These are phyloP conservation scores for Zanthoxylum bungeanum DNA, from an alignment of 345 rosid species.

Conservation along the genomic window DNA sequence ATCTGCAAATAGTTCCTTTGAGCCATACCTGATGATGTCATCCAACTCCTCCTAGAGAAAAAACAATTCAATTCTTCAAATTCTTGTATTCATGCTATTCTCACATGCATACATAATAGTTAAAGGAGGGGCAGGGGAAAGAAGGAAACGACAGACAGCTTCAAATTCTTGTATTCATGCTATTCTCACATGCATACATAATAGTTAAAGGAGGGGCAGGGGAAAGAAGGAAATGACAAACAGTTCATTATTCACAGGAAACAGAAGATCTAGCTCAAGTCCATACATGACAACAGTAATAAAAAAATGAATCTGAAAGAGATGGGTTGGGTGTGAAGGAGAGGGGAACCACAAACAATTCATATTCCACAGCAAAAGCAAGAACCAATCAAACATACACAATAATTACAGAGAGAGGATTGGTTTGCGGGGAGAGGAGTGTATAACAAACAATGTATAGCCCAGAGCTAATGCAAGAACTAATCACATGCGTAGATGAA, in stretches of 20 bases:
- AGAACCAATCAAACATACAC: not conserved
- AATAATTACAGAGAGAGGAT: not conserved
- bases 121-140: no score
- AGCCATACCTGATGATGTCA: conserved; percentile 97
- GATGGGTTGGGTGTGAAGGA: not conserved
- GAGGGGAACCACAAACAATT: not conserved
- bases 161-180: conserved; percentile 1
- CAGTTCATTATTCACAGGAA: not conserved
- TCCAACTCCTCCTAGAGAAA: conserved; percentile 83
- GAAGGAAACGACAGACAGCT: no score
- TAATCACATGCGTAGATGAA: not conserved
- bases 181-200: not conserved
- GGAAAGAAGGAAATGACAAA: not conserved
- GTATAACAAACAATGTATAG: no score
- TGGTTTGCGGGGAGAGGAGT: not conserved
- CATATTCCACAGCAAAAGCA: not conserved
- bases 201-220: not conserved
- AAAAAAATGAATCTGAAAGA: not conserved
- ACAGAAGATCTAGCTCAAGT: not conserved
- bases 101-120: not conserved
- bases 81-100: not conserved
- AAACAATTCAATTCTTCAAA: conserved; percentile 11
- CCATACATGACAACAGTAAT: not conserved
- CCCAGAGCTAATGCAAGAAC: not conserved
- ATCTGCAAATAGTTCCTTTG: conserved; percentile 94